phyloP scores from a whole-genome alignment of 1,139 yeast species.

The Saccharomyces hybrid region DNA sequence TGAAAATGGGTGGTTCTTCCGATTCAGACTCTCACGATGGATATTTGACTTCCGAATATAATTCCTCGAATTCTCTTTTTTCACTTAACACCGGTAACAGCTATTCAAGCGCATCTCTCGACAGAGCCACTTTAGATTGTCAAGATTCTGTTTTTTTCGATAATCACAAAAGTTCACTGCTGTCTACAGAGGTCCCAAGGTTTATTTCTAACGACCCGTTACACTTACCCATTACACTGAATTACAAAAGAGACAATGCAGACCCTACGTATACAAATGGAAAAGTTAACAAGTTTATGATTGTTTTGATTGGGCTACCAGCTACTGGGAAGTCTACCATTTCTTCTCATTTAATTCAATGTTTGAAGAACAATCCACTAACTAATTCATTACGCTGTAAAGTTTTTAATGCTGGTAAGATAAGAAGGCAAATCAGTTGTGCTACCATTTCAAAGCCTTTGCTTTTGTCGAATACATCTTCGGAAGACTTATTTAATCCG shows the following conservation, averaged over 20 bases:
- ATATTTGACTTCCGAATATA: slow-evolving; percentile 5
- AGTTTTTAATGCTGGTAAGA: slow-evolving; percentile 51
- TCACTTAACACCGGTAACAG: slow-evolving; percentile 4
- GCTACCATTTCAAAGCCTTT: slow-evolving; percentile 17
- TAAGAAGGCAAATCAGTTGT: slow-evolving; percentile 38
- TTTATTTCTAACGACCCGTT: slow-evolving; percentile 4
- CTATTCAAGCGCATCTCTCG: slow-evolving; percentile 11
- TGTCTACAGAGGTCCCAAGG: slow-evolving; percentile 6
- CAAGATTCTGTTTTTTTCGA: slow-evolving; percentile 12
- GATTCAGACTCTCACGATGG: not conserved
- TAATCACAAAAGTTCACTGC: not conserved
- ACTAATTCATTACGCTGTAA: slow-evolving; percentile 24
- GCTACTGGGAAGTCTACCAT: slow-evolving; percentile 67
- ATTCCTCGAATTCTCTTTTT: slow-evolving; percentile 26
- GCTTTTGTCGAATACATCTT: slow-evolving; percentile 25
- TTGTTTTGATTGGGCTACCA: slow-evolving; percentile 60
- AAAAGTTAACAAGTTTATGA: slow-evolving; percentile 33
- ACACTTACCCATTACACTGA: not conserved
- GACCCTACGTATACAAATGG: not conserved
- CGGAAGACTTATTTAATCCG: slow-evolving; percentile 42
- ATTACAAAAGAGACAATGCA: not conserved
- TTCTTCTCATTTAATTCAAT: slow-evolving; percentile 43
- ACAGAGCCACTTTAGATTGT: slow-evolving; percentile 10
- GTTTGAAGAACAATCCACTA: slow-evolving; percentile 30
- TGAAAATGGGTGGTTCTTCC: not conserved